A percentile compares a stretch with the other conserved stretches of the same genome.
Conservation (phyloP, 768 basidiomycete species). For the Boletellus emodensis region DNA sequence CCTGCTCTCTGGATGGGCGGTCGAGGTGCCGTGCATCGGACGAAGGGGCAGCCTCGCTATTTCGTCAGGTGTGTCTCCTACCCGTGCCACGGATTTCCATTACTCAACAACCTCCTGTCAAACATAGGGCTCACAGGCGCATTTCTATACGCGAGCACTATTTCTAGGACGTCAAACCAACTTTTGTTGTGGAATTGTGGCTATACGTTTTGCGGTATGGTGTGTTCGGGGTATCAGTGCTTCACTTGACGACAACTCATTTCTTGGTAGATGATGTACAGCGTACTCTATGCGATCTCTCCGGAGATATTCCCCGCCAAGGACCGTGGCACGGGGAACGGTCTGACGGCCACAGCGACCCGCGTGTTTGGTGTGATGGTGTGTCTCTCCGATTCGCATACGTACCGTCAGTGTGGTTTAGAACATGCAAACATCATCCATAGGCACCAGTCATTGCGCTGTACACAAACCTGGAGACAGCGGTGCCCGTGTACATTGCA, state of each 20-base stretch:
- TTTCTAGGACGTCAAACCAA: conserved; percentile 49
- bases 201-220: conserved; percentile 60
- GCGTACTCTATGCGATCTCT: conserved; percentile 68
- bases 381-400: not conserved
- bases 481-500: conserved; percentile 69
- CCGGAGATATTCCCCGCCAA: conserved; percentile 70
- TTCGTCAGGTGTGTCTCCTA: conserved; percentile 50
- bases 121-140: conserved; percentile 65
- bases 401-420: no score
- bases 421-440: not conserved
- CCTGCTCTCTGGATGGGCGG: conserved; percentile 65
- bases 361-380: conserved; percentile 70
- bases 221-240: conserved; percentile 23
- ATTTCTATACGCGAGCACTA: conserved; percentile 73
- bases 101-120: conserved; percentile 44
- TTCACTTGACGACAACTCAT: not conserved
- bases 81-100: conserved; percentile 20
- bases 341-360: conserved; percentile 52
- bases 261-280: conserved; percentile 58
- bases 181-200: conserved; percentile 80
- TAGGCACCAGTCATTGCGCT: conserved; percentile 67
- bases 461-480: conserved; percentile 57
- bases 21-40: conserved; percentile 61
- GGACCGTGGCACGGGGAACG: conserved; percentile 70
- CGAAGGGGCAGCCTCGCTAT: conserved; percentile 63